Evolutionary conservation across 495 filamentous ascomycete species (phyloP), one percentile per base, ranked within the genome.

Genomic region (Clavariopsis aquatica): DNA sequence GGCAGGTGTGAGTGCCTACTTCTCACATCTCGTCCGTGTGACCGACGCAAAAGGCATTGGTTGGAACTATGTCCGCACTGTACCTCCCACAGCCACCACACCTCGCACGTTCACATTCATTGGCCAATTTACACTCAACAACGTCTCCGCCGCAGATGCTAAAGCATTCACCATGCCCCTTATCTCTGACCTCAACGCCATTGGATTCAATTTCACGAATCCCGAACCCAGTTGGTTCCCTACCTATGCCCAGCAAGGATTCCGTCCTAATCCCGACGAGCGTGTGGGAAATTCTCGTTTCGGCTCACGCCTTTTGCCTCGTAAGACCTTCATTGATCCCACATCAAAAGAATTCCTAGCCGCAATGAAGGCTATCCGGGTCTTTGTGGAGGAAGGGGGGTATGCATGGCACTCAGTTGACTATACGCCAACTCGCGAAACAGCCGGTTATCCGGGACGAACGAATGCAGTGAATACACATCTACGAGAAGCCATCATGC

Each of bases 381-480:
- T 56, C 24, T 69, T 65, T 34, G 66, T 69, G 24, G 66, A 65
- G 17, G 66, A 69, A 2, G 66, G 66, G 13, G 61, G 66, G 0
- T 69, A 69, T 27, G n/a, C 17, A 15, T 69, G 60, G 49, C 66
- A 69, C 31, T 54, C 45, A 13, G 66, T 69, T 23, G 62, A 69
- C 52, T 69, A 49, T 56, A 22, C 36, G 4, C 57, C 66, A 2
- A 60, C 66, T 12, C 2, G 2, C 12, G 57, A 60, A 22, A 45
- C 55, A 20, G 66, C 66, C 9, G 66, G 66, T 9, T 69, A 49
- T 4, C 66, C 66, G 4, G 66, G 66, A 36, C 15, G 29, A 1
- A 34, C 49, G 47, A 36, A 20, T 19, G 66, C 66, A 1, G 55
- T 57, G 5, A 64, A 57, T 41, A 47, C 60, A 17, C 27, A 34